Percentiles rank a stretch among this genome's conserved stretches.
Evolutionary conservation across 116 monocot genomes (phyloP).

Genomic region (Phalaenopsis hybrid): DNA sequence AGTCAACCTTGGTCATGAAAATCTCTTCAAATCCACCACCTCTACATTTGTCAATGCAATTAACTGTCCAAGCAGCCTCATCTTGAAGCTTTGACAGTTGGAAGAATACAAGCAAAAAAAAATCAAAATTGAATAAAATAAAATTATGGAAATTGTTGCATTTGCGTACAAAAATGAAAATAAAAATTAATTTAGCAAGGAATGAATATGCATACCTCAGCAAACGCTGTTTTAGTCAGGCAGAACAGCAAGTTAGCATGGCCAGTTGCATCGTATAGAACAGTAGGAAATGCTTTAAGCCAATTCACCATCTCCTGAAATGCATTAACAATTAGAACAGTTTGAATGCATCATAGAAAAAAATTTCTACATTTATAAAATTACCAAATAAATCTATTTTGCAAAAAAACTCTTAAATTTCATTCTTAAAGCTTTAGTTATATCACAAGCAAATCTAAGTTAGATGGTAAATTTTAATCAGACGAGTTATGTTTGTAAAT

Average conservation of each 20-base stretch:
- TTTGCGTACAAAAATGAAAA: not conserved
- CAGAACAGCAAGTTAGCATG: constrained; percentile 66
- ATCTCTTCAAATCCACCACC: constrained; percentile 89
- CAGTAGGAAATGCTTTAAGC: constrained; percentile 43
- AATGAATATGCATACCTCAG: constrained; percentile 43
- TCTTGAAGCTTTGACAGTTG: constrained; percentile 52
- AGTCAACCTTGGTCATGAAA: constrained; percentile 89
- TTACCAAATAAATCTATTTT: not conserved
- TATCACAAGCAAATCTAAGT: not conserved
- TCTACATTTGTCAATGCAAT: constrained; percentile 49
- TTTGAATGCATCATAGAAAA: not conserved
- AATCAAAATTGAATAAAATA: not conserved
- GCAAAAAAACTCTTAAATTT: not conserved
- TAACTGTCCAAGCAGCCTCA: constrained; percentile 52
- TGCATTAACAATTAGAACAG: constrained; percentile 5
- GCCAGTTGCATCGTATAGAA: constrained; percentile 66
- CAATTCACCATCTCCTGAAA: constrained; percentile 46
- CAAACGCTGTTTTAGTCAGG: constrained; percentile 48
- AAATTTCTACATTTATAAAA: not conserved
- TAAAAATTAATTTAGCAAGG: constrained; percentile 1
- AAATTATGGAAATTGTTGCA: not conserved
- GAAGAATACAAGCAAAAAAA: constrained; percentile 7
- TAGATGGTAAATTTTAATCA: not conserved
- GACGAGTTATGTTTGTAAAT: not conserved
- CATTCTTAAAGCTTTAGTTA: not conserved